phyloP scores from a whole-genome alignment of 2,329 filamentous ascomycete genomes.

The Sporothrix humicola region DNA sequence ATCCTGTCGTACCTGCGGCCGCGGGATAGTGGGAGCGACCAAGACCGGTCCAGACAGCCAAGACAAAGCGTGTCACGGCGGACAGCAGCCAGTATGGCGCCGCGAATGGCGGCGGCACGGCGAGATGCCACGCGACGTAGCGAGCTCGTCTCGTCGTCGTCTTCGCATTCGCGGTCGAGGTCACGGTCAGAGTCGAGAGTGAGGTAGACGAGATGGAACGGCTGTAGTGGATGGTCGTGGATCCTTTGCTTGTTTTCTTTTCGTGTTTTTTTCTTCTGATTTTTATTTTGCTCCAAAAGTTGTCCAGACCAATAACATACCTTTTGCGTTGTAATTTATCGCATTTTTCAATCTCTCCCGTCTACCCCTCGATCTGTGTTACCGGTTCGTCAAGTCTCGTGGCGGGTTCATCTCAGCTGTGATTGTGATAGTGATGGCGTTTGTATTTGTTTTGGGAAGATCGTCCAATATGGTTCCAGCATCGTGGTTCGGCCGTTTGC shows the following conservation, averaged over 20 bases:
- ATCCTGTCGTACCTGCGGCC: conserved; percentile 21
- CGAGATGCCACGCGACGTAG: conserved; percentile 11
- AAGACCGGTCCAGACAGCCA: background rate
- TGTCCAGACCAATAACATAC: background rate
- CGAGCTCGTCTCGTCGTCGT: background rate
- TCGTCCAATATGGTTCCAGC: background rate
- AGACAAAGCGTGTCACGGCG: background rate
- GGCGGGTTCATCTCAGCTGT: background rate
- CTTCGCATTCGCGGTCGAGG: background rate
- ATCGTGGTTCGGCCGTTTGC: conserved; percentile 16
- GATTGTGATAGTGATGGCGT: background rate
- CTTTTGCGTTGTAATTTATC: background rate
- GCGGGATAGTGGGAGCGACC: background rate
- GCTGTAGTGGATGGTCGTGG: background rate
- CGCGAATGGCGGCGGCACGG: conserved; percentile 16
- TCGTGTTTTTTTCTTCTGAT: background rate
- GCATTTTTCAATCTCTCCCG: background rate
- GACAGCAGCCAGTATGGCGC: conserved; percentile 7
- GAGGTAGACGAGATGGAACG: background rate
- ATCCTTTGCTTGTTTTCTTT: background rate
- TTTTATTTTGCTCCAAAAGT: background rate
- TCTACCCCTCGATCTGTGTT: background rate
- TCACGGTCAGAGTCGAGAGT: background rate
- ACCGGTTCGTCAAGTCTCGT: conserved; percentile 3
- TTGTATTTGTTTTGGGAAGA: background rate